phyloP scores from a whole-genome alignment of 345 rosid species.

The Lepidium didymum region DNA sequence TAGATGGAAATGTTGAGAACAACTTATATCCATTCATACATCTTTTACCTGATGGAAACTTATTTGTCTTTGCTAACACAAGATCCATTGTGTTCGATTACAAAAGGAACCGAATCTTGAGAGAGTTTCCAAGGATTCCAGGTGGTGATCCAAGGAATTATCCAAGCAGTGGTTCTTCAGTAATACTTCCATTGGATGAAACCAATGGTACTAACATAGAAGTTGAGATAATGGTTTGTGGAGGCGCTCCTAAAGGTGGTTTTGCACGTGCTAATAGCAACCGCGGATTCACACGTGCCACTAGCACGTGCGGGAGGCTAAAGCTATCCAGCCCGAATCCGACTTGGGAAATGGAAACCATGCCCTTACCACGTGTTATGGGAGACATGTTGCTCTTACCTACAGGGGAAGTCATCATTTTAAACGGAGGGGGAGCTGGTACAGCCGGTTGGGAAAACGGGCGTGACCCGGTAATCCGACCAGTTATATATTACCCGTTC shows the following conservation, averaged over 20 bases:
- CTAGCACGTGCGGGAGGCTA: conserved; percentile 66
- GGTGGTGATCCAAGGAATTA: conserved; percentile 63
- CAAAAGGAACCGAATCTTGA: conserved; percentile 38
- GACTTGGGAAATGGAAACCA: conserved; percentile 62
- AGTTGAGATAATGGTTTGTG: conserved; percentile 70
- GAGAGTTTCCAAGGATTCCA: conserved; percentile 51
- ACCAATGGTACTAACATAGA: neutral
- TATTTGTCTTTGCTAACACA: conserved; percentile 77
- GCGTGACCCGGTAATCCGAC: conserved; percentile 38
- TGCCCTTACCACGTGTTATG: conserved; percentile 81
- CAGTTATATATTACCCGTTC: conserved; percentile 46
- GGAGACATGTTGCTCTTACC: conserved; percentile 81
- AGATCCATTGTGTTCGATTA: conserved; percentile 59
- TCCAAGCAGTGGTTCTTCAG: conserved; percentile 84
- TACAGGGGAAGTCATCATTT: conserved; percentile 51
- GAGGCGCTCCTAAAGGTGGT: conserved; percentile 60
- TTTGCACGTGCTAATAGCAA: conserved; percentile 14
- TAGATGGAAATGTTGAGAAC: conserved; percentile 48
- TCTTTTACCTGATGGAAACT: conserved; percentile 76
- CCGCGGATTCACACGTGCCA: conserved; percentile 35
- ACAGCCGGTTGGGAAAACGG: conserved; percentile 75
- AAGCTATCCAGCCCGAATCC: conserved; percentile 36
- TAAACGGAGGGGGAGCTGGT: conserved; percentile 62
- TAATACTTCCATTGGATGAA: conserved; percentile 67
- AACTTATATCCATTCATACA: conserved; percentile 82